phyloP scores from a whole-genome alignment of 805 yeast species.

The Spathaspora boniae region DNA sequence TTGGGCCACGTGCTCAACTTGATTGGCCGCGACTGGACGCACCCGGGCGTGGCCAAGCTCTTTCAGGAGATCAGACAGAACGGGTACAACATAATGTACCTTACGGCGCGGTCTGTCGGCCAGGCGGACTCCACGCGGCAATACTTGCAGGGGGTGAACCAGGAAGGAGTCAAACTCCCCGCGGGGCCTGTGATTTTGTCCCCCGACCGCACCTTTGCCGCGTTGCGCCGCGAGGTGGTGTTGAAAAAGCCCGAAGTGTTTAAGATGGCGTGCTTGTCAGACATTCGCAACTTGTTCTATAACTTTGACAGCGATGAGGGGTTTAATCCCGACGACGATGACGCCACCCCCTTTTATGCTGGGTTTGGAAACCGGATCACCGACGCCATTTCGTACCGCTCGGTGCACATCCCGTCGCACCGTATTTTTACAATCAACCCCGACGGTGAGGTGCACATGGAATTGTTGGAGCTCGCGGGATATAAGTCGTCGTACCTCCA shows the following conservation, averaged over 20 bases:
- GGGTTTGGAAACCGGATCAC: slow-evolving; percentile 97
- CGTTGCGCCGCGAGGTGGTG: slow-evolving; percentile 85
- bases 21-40: slow-evolving; percentile 98
- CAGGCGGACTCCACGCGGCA: slow-evolving; percentile 90
- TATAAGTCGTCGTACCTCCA: slow-evolving; percentile 82
- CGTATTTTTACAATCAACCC: slow-evolving; percentile 94
- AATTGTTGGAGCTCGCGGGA: slow-evolving; percentile 89
- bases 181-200: slow-evolving; percentile 90
- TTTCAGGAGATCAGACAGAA: slow-evolving; percentile 83
- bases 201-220: slow-evolving; percentile 97
- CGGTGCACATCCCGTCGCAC: slow-evolving; percentile 91
- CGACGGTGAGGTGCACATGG: slow-evolving; percentile 97
- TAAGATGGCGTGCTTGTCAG: slow-evolving; percentile 94
- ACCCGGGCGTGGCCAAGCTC: slow-evolving; percentile 87
- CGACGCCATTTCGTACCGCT: slow-evolving; percentile 91
- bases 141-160: slow-evolving; percentile 73
- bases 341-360: slow-evolving; percentile 85
- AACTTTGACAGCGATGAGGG: slow-evolving; percentile 7
- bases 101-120: slow-evolving; percentile 94
- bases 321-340: slow-evolving; percentile 28
- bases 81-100: slow-evolving; percentile 90
- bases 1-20: slow-evolving; percentile 91
- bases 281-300: slow-evolving; percentile 70
- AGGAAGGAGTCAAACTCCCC: slow-evolving; percentile 70
- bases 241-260: slow-evolving; percentile 96